Base-by-base conservation (phyloP, 305 asterid species). In the Ajuga reptans region DNA sequence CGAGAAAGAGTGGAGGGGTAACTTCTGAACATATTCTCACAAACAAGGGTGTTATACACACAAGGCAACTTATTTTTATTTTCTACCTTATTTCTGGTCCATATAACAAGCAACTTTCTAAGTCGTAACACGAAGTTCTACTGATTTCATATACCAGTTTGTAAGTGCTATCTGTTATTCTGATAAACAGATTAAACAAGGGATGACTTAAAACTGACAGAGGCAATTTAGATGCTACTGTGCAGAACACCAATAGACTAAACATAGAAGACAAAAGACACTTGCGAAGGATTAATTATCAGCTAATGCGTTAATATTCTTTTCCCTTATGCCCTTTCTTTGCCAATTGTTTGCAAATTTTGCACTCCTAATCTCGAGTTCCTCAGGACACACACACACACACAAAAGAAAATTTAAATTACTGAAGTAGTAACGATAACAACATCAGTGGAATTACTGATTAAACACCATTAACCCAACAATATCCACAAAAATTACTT, bases 351-450 rank as follows among this genome's bases (percentile, higher is more conserved):
- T 56, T 3, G 39, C 45, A 45, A 45, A 56, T 29, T 45, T 17
- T 53, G 66, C 66, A 34, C 50, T 17, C 60, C 53, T 68, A 51
- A 70, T 21, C 29, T 21, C 74, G 16, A 46, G 16, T 45, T 29
- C 52, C 65, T 8, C 5, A 5, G 17, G 8, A 16, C 9, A 58
- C 5, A 59, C 29, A 58, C 3, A n/a, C 53, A 14, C 52, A 39
- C 11, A 63, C 64, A 59, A 52, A 33, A 9, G 17, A 62, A 56
- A 37, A 47, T 16, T n/a, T 8, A 43, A 54, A 45, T 33, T 24
- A 75, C 8, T 29, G 27, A 51, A 24, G 31, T 5, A 27, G 58
- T 50, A 39, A 70, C 42, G 42, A 31, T 27, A 17, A 11, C 60
- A 54, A 12, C 42, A 12, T 55, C 36, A 61, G 47, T 24, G 21